A percentile compares a stretch with the other conserved stretches of the same genome.
phyloP scores from a whole-genome alignment of 73 alveolate species.

The Effrenium voratum region DNA sequence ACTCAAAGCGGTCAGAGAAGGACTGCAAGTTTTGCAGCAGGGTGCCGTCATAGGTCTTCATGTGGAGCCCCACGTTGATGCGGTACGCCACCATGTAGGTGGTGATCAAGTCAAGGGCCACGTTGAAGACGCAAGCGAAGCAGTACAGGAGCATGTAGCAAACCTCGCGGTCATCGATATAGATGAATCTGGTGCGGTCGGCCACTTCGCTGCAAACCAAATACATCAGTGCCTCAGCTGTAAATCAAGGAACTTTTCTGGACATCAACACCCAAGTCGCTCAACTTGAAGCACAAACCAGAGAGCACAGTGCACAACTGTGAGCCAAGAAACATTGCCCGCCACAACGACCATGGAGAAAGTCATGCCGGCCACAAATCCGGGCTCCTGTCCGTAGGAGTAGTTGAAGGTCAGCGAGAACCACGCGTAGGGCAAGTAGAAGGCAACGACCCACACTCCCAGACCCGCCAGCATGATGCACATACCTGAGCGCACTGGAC shows the following conservation, averaged over 20 bases:
- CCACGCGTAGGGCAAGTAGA: constrained; percentile 43
- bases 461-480: constrained; percentile 17
- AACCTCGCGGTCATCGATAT: constrained; percentile 34
- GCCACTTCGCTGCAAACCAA: constrained; percentile 46
- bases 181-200: constrained; percentile 26
- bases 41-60: constrained; percentile 30
- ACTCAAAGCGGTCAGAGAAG: constrained; percentile 44
- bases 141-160: constrained; percentile 49
- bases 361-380: neutral
- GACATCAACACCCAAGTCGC: too few relatives aligned
- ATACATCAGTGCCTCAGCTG: too few relatives aligned
- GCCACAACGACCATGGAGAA: constrained; percentile 35
- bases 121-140: constrained; percentile 51
- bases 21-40: constrained; percentile 40
- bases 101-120: constrained; percentile 19
- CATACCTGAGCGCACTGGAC: too few relatives aligned
- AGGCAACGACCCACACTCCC: constrained; percentile 20
- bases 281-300: too few relatives aligned
- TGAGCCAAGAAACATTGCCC: constrained; percentile 18
- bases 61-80: neutral
- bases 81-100: constrained; percentile 31
- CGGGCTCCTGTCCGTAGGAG: constrained; percentile 32
- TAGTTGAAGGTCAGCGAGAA: constrained; percentile 17
- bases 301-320: too few relatives aligned
- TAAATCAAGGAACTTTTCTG: too few relatives aligned